Evolutionary conservation across 106 monocot species (phyloP), one percentile per base, ranked within the genome.

Genomic region (Dioscorea zingiberensis): DNA sequence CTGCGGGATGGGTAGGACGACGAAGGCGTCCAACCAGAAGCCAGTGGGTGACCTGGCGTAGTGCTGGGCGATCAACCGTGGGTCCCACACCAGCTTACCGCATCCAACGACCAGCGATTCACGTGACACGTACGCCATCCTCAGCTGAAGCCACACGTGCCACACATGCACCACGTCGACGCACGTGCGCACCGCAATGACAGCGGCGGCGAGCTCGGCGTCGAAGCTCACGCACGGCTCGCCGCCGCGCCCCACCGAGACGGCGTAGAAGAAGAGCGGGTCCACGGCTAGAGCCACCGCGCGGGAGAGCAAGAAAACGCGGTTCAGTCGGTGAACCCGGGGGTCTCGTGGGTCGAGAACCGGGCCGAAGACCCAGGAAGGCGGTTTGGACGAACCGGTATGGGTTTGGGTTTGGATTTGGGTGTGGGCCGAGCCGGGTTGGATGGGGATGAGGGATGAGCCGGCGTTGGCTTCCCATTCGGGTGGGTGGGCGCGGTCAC

Each of bases 11-110:
- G 88, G 88, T 22, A 93, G 80, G 32, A 85, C 58, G 53, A 85
- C 85, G 79, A 89, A 93, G 68, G 81, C 25, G 53, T 89, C 88
- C 59, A 88, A 88, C 82, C 84, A 85, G 73, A 88, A 82, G 4
- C 80, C 74, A 55, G 72, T 82, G 10, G 47, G 38, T 0, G 84
- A 88, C 27, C 68, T 25, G 16, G 85, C 28, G 45, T 92, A 92
- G 64, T 87, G 87, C 28, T 25, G 49, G 24, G 84, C 87, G 55
- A 92, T 72, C 74, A 70, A 64, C 38, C 70, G 55, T 10, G 74
- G 64, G 63, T 92, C 91, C 91, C 87, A 92, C 27, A 92, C 84
- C 25, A 92, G 81, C 81, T 87, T 92, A 55, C 91, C 91, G 60
- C 84, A 87, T 13, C 91, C 91, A 2, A 92, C 71, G 54, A 92